Base-by-base conservation (phyloP, 352 stramenopile genomes). In the Globisporangium viniferum region DNA sequence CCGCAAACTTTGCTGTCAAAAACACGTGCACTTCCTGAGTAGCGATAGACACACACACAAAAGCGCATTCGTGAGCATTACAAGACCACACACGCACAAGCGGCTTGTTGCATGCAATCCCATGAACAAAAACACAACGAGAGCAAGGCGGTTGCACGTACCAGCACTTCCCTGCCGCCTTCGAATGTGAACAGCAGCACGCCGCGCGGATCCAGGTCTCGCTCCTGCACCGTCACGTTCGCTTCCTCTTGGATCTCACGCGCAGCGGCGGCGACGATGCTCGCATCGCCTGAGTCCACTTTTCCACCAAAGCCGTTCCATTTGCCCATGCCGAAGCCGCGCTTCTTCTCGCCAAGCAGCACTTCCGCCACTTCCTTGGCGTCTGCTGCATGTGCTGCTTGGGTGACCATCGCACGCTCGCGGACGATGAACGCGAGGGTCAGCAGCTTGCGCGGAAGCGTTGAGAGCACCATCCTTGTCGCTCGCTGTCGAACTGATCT, bases 281-380 rank as follows among this genome's bases (percentile, higher is more conserved):
- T 88, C 14, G 72, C 73, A 67, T 98, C 92, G 22, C 73, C 73
- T 5, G 68, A 7, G 62, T 97, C 89, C 22, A 98, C 82, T 72
- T 98, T 98, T 6, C 92, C 91, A 5, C 92, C 92, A 68, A 97
- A 97, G 35, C 92, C 90, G 67, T 97, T 97, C 88, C 88, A 97
- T 68, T 97, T 97, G 62, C 90, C 90, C 54, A 75, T 39, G 18
- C 92, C 91, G 61, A 97, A 96, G 41, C 92, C 92, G 44, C 90
- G 84, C 70, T 97, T 97, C 73, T 98, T 98, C 73, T 95, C 75
- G 2, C 91, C 91, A 22, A 96, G 74, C 35, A 96, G 74, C 36
- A 95, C 76, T 56, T 92, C 65, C 31, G 49, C 31, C 12, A 66
- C 60, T 6, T 58, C 29, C 6, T 58, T 65, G 36, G 35, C 36